Evolutionary conservation across 2,329 filamentous ascomycete genomes (phyloP).

Genomic region (Phyllosticta citriasiana): DNA sequence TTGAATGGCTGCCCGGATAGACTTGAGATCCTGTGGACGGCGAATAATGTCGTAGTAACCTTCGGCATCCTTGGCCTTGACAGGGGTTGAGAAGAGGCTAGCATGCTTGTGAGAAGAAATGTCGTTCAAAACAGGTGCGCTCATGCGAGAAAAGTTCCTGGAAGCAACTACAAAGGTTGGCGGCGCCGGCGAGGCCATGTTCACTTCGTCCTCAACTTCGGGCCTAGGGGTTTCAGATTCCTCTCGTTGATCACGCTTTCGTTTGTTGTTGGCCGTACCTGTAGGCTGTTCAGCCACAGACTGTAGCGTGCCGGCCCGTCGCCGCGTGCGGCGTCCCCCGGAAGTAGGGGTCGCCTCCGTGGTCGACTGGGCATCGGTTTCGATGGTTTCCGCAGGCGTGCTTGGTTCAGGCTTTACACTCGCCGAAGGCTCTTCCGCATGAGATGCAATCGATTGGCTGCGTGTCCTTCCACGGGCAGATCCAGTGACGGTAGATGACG

Average conservation of each 20-base stretch:
- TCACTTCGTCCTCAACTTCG: constrained; percentile 14
- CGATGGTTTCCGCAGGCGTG: constrained; percentile 33
- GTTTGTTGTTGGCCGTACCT: constrained; percentile 21
- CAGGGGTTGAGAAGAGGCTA: constrained; percentile 39
- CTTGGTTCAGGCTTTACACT: constrained; percentile 40
- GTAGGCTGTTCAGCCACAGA: constrained; percentile 18
- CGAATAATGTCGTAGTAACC: constrained; percentile 44
- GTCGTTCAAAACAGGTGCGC: constrained; percentile 40
- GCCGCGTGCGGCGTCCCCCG: constrained; percentile 13
- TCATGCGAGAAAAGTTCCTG: constrained; percentile 40
- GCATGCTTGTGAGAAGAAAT: constrained; percentile 43
- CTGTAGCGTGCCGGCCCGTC: constrained; percentile 17
- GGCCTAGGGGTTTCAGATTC: constrained; percentile 23
- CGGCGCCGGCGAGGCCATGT: constrained; percentile 17
- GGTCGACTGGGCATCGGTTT: constrained; percentile 24
- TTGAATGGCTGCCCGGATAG: constrained; percentile 39
- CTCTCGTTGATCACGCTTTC: constrained; percentile 28
- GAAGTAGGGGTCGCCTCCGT: constrained; percentile 8
- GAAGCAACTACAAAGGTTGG: constrained; percentile 30
- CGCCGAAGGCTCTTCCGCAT: constrained; percentile 31
- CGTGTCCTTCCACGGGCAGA: constrained; percentile 36
- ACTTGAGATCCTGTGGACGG: constrained; percentile 42
- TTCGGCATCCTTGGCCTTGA: constrained; percentile 40
- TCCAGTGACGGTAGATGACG: constrained; percentile 37
- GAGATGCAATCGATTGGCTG: constrained; percentile 39